Percentiles rank a stretch among this genome's conserved stretches.
phyloP scores from a whole-genome alignment of 371 early-diverging fungal genomes.

The Mucor velutinosus region DNA sequence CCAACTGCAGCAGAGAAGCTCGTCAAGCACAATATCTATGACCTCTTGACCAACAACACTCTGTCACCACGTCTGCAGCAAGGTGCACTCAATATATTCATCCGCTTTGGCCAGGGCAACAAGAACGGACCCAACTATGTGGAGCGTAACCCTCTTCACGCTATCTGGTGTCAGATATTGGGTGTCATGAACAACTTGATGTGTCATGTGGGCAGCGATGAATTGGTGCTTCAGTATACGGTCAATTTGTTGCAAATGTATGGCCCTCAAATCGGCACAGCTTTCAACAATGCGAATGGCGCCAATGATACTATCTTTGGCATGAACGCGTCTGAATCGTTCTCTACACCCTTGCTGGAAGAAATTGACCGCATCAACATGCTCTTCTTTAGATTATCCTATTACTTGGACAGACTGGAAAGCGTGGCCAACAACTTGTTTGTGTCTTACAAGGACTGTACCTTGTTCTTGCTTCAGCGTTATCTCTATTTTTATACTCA shows the following conservation, averaged over 20 bases:
- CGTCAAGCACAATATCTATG: conserved; percentile 28
- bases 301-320: conserved; percentile 27
- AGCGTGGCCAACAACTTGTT: conserved; percentile 31
- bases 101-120: conserved; percentile 32
- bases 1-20: conserved; percentile 35
- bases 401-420: conserved; percentile 19
- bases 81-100: conserved; percentile 36
- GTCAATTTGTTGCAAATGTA: conserved; percentile 42
- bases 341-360: conserved; percentile 39
- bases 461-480: conserved; percentile 35
- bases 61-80: conserved; percentile 31
- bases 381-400: conserved; percentile 38
- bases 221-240: conserved; percentile 20
- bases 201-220: conserved; percentile 9
- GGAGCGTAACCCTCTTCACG: conserved; percentile 43
- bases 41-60: conserved; percentile 35
- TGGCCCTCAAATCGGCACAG: conserved; percentile 39
- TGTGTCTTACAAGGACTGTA: conserved; percentile 38
- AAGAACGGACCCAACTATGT: conserved; percentile 14
- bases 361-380: conserved; percentile 43
- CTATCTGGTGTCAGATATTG: conserved; percentile 45
- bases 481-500: conserved; percentile 47
- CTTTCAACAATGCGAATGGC: conserved; percentile 36
- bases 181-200: conserved; percentile 36
- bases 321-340: conserved; percentile 31